Evolutionary conservation across 768 basidiomycete genomes (phyloP).

Genomic region (Rubroboletus pulcherrimus): DNA sequence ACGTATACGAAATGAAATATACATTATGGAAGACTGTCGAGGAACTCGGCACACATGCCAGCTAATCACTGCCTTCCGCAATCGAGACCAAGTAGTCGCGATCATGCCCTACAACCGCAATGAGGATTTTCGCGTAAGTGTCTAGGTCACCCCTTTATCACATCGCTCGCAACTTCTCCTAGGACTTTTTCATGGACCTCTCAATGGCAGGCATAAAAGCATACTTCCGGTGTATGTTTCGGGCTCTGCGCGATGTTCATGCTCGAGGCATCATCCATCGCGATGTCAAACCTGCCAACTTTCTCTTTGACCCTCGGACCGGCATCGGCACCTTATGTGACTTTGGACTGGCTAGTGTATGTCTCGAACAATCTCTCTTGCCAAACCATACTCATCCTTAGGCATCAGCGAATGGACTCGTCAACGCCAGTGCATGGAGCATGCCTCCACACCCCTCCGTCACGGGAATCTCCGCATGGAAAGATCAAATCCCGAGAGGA

Average conservation of each 20-base stretch:
- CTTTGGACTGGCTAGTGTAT: slow-evolving; percentile 91
- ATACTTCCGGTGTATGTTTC: slow-evolving; percentile 90
- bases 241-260: slow-evolving; percentile 87
- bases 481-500: slow-evolving; percentile 42
- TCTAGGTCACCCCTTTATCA: not conserved
- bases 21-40: slow-evolving; percentile 82
- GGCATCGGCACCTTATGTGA: slow-evolving; percentile 87
- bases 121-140: slow-evolving; percentile 89
- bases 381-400: slow-evolving; percentile 1
- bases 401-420: slow-evolving; percentile 51
- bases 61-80: slow-evolving; percentile 89
- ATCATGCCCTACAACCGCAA: slow-evolving; percentile 92
- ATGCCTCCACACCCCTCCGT: slow-evolving; percentile 78
- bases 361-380: slow-evolving; percentile 24
- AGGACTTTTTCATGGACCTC: slow-evolving; percentile 78
- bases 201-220: slow-evolving; percentile 74
- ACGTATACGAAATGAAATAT: slow-evolving; percentile 88
- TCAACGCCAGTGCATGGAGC: slow-evolving; percentile 42
- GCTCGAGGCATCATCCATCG: slow-evolving; percentile 86
- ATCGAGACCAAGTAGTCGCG: slow-evolving; percentile 88
- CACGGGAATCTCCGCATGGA: slow-evolving; percentile 66
- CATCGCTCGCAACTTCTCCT: slow-evolving; percentile 5
- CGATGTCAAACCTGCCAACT: slow-evolving; percentile 98
- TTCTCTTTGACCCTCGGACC: slow-evolving; percentile 83
- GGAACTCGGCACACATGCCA: slow-evolving; percentile 88